Conservation (phyloP, 2,329 filamentous ascomycete species). For the Curvularia verruculosa region DNA sequence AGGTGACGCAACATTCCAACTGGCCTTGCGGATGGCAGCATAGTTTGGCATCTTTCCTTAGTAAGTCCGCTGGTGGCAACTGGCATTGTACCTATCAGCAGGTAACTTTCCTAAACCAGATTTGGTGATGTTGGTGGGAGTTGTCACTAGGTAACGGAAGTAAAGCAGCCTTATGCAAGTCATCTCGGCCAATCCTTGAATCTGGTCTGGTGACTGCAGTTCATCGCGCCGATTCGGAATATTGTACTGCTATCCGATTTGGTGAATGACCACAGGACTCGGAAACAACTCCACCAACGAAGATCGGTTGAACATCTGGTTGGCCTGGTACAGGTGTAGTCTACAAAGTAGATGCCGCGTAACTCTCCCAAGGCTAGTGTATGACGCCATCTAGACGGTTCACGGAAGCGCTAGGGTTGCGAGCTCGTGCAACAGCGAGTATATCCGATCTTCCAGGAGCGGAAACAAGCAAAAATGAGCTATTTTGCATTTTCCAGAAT, state of each 20-base stretch:
- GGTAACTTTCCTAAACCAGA: background rate
- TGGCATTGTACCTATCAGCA: background rate
- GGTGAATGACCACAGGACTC: background rate
- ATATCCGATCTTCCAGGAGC: background rate
- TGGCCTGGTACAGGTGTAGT: background rate
- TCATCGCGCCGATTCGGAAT: background rate
- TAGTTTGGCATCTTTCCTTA: background rate
- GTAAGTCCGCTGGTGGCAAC: background rate
- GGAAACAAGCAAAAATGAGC: background rate
- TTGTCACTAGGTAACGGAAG: slow-evolving; percentile 5
- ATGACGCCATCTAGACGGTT: background rate
- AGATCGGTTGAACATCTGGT: background rate
- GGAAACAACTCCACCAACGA: background rate
- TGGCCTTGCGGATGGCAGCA: background rate
- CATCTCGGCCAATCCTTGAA: slow-evolving; percentile 5
- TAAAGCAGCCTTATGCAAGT: slow-evolving; percentile 1
- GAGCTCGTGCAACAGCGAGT: background rate
- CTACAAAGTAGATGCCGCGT: background rate
- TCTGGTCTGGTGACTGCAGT: background rate
- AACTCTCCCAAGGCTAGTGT: background rate
- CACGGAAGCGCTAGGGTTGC: background rate
- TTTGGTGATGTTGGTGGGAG: background rate
- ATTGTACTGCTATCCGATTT: background rate
- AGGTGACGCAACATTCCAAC: background rate
- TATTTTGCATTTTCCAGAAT: background rate